Evolutionary conservation across 768 basidiomycete genomes (phyloP).

Genomic region (Infundibulicybe gibba): DNA sequence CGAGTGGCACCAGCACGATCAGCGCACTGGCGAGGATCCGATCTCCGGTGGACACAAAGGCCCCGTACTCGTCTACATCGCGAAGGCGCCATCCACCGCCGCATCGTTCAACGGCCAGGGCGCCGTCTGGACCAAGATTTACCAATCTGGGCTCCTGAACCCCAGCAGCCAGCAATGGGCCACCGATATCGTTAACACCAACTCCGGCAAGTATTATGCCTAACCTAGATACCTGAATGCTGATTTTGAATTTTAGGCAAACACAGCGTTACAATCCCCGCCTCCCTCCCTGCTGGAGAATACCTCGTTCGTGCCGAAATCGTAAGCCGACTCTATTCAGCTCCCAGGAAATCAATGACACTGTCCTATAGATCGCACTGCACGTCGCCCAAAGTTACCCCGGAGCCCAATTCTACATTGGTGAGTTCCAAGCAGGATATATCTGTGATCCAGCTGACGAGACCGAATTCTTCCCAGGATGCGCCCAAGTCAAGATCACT

Average conservation of each 20-base stretch:
- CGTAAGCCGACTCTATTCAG: constrained; percentile 17
- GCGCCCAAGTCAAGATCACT: constrained; percentile 45
- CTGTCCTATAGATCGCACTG: constrained; percentile 18
- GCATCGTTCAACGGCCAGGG: constrained; percentile 43
- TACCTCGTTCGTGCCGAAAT: constrained; percentile 46
- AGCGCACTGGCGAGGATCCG: constrained; percentile 47
- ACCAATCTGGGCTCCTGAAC: constrained; percentile 41
- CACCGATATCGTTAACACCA: constrained; percentile 43
- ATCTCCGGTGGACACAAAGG: constrained; percentile 49
- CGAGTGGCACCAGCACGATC: constrained; percentile 52
- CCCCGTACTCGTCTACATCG: constrained; percentile 45
- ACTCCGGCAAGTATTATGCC: constrained; percentile 19
- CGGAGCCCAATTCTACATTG: constrained; percentile 48
- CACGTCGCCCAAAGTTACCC: constrained; percentile 42
- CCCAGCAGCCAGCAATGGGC: constrained; percentile 32
- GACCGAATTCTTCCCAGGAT: constrained; percentile 23
- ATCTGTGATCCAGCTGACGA: background rate
- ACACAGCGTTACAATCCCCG: constrained; percentile 28
- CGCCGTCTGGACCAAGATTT: constrained; percentile 52
- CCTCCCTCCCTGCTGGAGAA: constrained; percentile 39
- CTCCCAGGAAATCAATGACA: background rate
- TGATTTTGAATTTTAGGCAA: background rate
- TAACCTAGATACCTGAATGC: too few relatives aligned
- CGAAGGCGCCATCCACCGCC: constrained; percentile 43
- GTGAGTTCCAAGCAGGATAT: constrained; percentile 10